Conservation (phyloP, 202 grass and related monocot species). For the Zoysia matrella region DNA sequence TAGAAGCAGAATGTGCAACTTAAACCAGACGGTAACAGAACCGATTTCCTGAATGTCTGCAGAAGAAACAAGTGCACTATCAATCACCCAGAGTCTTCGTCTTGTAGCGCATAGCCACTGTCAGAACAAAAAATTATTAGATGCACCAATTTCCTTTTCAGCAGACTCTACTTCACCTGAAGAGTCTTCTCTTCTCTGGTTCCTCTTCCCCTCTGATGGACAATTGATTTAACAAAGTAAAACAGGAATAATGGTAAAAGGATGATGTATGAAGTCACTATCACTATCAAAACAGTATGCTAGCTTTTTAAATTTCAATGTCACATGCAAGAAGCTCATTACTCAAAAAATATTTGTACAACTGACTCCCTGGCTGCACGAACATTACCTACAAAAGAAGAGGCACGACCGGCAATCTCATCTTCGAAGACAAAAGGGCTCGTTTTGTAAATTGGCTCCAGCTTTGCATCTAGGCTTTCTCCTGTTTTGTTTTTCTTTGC, state of each 20-base stretch:
- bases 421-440: too few species aligned
- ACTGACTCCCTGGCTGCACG: background rate
- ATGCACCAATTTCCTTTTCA: background rate
- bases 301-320: slow-evolving; percentile 11
- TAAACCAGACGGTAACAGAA: slow-evolving; percentile 1
- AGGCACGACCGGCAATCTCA: background rate
- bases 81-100: background rate
- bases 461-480: too few species aligned
- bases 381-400: slow-evolving; percentile 14
- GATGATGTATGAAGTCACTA: background rate
- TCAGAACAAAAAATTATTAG: slow-evolving; percentile 1
- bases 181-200: background rate
- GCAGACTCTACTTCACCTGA: background rate
- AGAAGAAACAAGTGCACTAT: slow-evolving; percentile 6
- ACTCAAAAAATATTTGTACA: too few species aligned
- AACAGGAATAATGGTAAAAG: background rate
- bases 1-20: background rate
- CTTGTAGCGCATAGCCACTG: background rate
- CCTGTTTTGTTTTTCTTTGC: background rate
- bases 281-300: background rate
- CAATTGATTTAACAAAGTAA: slow-evolving; percentile 7
- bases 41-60: slow-evolving; percentile 10
- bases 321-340: background rate
- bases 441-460: too few species aligned
- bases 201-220: background rate